Percentiles rank a stretch among this genome's conserved stretches.
Conservation (phyloP, 1,284 basidiomycete genomes). For the Schizophyllum commune region DNA sequence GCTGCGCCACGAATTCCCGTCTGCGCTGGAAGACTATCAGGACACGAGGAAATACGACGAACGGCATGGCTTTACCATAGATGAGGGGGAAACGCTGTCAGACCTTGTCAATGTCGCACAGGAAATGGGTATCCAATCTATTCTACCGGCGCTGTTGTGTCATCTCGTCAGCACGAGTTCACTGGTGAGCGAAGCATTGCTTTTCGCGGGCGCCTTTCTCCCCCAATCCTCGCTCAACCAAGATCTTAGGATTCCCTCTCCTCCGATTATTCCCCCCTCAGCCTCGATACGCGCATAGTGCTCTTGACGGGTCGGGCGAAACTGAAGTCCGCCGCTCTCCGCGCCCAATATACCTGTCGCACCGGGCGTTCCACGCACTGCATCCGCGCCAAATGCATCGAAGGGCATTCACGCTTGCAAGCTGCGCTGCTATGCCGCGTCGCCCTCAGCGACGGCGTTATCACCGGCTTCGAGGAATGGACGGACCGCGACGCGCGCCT, state of each 20-base stretch:
- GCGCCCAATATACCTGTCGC: background rate
- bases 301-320: background rate
- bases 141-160: background rate
- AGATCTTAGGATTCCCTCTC: background rate
- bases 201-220: background rate
- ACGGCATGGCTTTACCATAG: background rate
- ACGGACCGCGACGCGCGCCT: background rate
- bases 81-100: background rate
- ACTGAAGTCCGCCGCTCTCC: background rate
- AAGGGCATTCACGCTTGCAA: background rate
- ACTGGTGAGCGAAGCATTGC: background rate
- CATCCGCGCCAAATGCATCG: background rate
- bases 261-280: background rate
- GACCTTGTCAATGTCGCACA: background rate
- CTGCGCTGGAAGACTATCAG: background rate
- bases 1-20: constrained; percentile 3
- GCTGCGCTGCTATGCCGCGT: background rate
- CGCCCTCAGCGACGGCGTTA: background rate
- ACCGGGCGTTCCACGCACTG: background rate
- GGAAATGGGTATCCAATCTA: background rate
- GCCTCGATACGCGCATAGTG: background rate
- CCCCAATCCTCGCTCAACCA: background rate
- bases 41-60: background rate
- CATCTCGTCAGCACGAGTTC: background rate
- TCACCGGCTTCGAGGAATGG: background rate